A percentile compares a stretch with the other conserved stretches of the same genome.
These are phyloP conservation scores for Medicago arabica DNA, from an alignment of 306 rosid species.

Conservation along the genomic window DNA sequence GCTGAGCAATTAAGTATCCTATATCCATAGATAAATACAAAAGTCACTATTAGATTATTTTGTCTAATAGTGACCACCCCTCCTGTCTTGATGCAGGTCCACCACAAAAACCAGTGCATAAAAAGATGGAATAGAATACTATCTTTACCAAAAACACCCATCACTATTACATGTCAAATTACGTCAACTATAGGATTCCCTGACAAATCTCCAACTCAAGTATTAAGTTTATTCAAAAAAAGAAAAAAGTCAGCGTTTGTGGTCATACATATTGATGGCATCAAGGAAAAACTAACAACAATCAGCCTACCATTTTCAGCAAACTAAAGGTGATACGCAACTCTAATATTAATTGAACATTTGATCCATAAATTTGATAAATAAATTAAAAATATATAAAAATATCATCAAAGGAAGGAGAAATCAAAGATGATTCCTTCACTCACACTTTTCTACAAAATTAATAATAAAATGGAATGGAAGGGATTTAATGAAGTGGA, in stretches of 20 bases:
- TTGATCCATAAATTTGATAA: conserved; percentile 49
- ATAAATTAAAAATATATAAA: conserved; percentile 25
- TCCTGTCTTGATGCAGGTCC: conserved; percentile 63
- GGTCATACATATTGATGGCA: conserved; percentile 59
- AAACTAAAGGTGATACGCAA: conserved; percentile 51
- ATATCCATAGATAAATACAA: conserved; percentile 41
- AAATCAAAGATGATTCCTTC: conserved; percentile 50
- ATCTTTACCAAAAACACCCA: conserved; percentile 51
- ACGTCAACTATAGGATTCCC: conserved; percentile 43
- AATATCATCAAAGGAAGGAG: conserved; percentile 58
- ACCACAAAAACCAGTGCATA: conserved; percentile 55
- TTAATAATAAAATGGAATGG: too few relatives aligned
- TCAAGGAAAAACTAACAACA: conserved; percentile 44
- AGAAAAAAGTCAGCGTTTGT: conserved; percentile 55
- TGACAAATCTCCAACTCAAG: conserved; percentile 47
- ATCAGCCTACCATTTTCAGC: conserved; percentile 46
- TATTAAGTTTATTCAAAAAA: not conserved
- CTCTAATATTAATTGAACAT: conserved; percentile 46
- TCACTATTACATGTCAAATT: conserved; percentile 47
- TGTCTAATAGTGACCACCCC: conserved; percentile 36
- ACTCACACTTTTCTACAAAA: conserved; percentile 35
- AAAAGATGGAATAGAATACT: conserved; percentile 60
- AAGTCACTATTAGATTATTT: conserved; percentile 42
- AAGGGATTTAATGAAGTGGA: not conserved
- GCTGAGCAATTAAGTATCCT: conserved; percentile 41